Conservation (phyloP, 2,329 filamentous ascomycete species). For the Colletotrichum falcatum region DNA sequence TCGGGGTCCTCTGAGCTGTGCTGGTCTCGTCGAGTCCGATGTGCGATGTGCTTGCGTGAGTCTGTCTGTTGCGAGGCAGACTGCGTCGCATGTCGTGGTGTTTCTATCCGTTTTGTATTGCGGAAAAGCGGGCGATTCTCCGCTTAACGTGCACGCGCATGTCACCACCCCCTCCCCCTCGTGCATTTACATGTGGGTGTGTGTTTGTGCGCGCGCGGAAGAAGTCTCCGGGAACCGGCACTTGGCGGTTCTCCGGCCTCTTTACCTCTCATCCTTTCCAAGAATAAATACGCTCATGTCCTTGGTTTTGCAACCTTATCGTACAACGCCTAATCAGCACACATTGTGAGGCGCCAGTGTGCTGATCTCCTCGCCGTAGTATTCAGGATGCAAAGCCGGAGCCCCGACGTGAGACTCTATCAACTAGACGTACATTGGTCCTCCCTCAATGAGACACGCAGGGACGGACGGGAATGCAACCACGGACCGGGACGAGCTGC, state of each 20-base stretch:
- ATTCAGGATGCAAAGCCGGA: neutral
- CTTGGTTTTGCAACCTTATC: neutral
- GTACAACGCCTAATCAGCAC: neutral
- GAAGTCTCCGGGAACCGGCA: neutral
- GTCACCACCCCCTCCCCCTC: neutral
- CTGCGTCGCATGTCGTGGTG: neutral
- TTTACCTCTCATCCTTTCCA: too few relatives aligned
- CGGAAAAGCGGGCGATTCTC: slow-evolving; percentile 18
- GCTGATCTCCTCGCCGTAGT: neutral
- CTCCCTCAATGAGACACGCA: neutral
- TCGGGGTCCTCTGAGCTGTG: neutral
- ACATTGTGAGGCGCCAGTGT: neutral
- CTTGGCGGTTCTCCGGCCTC: neutral
- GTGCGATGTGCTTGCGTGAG: neutral
- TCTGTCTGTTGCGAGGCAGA: neutral
- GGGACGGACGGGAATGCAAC: neutral
- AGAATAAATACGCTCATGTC: neutral
- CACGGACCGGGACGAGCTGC: neutral
- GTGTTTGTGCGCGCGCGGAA: neutral
- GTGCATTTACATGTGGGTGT: neutral
- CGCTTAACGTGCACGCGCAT: neutral
- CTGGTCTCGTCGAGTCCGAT: neutral
- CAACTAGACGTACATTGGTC: too few relatives aligned
- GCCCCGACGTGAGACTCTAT: neutral
- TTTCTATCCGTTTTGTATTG: slow-evolving; percentile 8